phyloP scores from a whole-genome alignment of 805 yeast species.

The Starmerella apicola region DNA sequence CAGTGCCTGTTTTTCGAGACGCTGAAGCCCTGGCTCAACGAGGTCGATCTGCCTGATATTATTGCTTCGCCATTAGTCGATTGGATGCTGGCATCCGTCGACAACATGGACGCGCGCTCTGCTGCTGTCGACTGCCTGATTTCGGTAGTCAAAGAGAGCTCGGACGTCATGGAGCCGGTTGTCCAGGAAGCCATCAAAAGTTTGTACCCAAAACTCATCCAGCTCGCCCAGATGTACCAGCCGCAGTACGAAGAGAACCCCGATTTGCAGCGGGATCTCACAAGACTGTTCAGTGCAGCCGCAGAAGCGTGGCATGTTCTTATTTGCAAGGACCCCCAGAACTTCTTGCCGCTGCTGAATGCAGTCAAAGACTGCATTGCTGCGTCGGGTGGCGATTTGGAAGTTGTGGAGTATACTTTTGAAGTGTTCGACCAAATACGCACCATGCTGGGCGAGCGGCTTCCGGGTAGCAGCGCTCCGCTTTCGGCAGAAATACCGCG shows the following conservation, averaged over 20 bases:
- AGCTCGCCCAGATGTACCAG: slow-evolving; percentile 16
- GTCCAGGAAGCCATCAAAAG: slow-evolving; percentile 42
- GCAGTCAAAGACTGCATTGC: slow-evolving; percentile 59
- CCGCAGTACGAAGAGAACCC: slow-evolving; percentile 14
- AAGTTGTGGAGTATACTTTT: slow-evolving; percentile 79
- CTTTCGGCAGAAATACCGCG: slow-evolving; percentile 30
- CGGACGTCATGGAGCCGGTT: slow-evolving; percentile 42
- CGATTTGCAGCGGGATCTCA: slow-evolving; percentile 20
- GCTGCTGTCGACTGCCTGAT: slow-evolving; percentile 78
- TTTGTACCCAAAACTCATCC: slow-evolving; percentile 55
- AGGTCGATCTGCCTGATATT: slow-evolving; percentile 63
- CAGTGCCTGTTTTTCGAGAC: slow-evolving; percentile 47
- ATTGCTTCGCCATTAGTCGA: slow-evolving; percentile 52
- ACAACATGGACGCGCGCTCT: slow-evolving; percentile 57
- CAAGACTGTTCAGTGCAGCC: slow-evolving; percentile 69
- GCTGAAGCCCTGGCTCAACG: slow-evolving; percentile 81
- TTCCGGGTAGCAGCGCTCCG: slow-evolving; percentile 10
- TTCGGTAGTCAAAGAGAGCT: slow-evolving; percentile 67
- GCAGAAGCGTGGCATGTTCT: slow-evolving; percentile 92
- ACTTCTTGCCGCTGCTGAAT: slow-evolving; percentile 61
- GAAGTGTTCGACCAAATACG: slow-evolving; percentile 82
- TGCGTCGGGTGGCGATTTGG: slow-evolving; percentile 55
- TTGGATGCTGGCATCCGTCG: slow-evolving; percentile 52
- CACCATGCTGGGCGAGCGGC: slow-evolving; percentile 41
- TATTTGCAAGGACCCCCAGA: slow-evolving; percentile 57